Percentiles rank a stretch among this genome's conserved stretches.
These are phyloP conservation scores for Sungouiozyma ichnusensis DNA, from an alignment of 805 yeast genomes.

Conservation along the genomic window DNA sequence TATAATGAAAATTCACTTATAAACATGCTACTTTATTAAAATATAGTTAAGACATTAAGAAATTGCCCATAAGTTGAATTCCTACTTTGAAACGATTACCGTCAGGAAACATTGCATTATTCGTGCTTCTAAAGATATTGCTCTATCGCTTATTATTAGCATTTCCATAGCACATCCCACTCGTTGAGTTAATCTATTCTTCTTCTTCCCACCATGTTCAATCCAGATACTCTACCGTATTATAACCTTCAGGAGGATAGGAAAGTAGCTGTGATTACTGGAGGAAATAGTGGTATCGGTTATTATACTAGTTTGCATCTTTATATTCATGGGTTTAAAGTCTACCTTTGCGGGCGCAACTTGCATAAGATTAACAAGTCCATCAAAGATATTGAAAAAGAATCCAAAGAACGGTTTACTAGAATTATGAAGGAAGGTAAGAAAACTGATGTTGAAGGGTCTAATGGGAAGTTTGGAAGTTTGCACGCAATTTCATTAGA, in stretches of 20 bases:
- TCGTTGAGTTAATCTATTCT: no score
- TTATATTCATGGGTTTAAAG: slow-evolving; percentile 66
- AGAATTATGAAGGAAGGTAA: slow-evolving; percentile 7
- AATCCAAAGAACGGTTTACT: slow-evolving; percentile 34
- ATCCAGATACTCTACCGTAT: slow-evolving; percentile 51
- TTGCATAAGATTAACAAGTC: slow-evolving; percentile 45
- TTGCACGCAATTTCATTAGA: slow-evolving; percentile 46
- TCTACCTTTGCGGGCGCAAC: slow-evolving; percentile 67
- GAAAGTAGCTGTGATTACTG: slow-evolving; percentile 63
- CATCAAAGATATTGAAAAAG: slow-evolving; percentile 42
- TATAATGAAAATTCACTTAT: no score
- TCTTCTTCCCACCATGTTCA: no score
- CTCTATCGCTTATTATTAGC: no score
- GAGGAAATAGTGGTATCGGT: slow-evolving; percentile 78
- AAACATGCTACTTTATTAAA: no score
- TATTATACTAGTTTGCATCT: slow-evolving; percentile 66
- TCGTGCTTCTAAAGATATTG: no score
- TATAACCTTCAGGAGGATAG: slow-evolving; percentile 44
- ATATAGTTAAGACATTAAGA: no score
- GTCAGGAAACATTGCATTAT: no score
- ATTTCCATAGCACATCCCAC: no score
- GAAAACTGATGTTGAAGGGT: neutral
- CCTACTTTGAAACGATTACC: no score
- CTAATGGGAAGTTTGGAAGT: slow-evolving; percentile 34
- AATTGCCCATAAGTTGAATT: no score